Evolutionary conservation across 1,139 yeast species (phyloP).

Genomic region (Nadsonia commutata): DNA sequence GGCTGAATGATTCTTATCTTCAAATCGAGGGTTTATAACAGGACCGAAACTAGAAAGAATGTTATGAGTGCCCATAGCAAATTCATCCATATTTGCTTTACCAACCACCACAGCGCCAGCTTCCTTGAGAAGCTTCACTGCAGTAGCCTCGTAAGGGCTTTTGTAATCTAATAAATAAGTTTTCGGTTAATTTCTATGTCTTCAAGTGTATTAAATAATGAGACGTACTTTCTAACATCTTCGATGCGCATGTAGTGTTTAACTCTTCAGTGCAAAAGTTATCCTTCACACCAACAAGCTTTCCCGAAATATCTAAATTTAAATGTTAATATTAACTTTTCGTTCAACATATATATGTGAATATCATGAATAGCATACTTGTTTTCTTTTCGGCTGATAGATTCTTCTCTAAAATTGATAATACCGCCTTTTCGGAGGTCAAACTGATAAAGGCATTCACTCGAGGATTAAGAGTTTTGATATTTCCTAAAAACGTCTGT

Average conservation of each 20-base stretch:
- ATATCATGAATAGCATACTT: no score
- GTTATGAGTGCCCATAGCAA: conserved; percentile 78
- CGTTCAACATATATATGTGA: no score
- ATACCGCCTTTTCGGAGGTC: conserved; percentile 9
- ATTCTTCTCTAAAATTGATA: conserved; percentile 6
- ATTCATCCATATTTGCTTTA: conserved; percentile 90
- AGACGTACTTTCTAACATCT: conserved; percentile 26
- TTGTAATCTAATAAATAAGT: conserved; percentile 30
- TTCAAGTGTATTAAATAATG: no score
- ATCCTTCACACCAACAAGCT: conserved; percentile 46
- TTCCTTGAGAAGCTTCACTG: conserved; percentile 35
- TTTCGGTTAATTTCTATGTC: no score
- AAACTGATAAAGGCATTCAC: conserved; percentile 23
- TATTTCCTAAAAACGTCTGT: conserved; percentile 15
- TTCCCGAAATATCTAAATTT: conserved; percentile 7
- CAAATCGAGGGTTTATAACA: conserved; percentile 42
- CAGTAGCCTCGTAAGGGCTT: conserved; percentile 78
- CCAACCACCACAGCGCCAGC: conserved; percentile 50
- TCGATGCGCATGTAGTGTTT: conserved; percentile 68
- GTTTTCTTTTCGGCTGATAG: neutral
- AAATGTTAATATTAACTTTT: no score
- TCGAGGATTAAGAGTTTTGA: conserved; percentile 17
- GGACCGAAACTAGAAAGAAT: conserved; percentile 41
- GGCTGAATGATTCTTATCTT: conserved; percentile 28
- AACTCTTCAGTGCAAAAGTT: conserved; percentile 52